Conservation (phyloP, 352 stramenopile genomes). For the Phytophthora quininea region DNA sequence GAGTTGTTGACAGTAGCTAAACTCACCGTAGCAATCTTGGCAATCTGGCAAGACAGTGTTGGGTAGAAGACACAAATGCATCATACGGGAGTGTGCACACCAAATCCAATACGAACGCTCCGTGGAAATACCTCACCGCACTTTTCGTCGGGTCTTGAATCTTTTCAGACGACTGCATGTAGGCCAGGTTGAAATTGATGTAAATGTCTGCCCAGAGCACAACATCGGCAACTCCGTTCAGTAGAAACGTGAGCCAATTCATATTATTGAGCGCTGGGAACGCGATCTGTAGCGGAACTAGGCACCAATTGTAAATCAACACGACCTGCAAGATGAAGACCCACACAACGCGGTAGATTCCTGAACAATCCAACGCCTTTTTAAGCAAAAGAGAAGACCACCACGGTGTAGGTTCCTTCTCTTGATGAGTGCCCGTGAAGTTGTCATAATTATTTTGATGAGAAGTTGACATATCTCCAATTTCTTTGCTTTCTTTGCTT, state of each 20-base stretch:
- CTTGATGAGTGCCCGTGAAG: slow-evolving; percentile 4
- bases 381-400: slow-evolving; percentile 21
- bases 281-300: slow-evolving; percentile 45
- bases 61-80: slow-evolving; percentile 15
- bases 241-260: slow-evolving; percentile 26
- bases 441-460: slow-evolving; percentile 28
- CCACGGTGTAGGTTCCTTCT: slow-evolving; percentile 3
- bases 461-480: slow-evolving; percentile 1
- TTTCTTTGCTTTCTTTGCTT: slow-evolving; percentile 3
- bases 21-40: slow-evolving; percentile 24
- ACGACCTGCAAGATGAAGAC: slow-evolving; percentile 31
- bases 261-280: slow-evolving; percentile 41
- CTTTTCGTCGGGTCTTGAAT: slow-evolving; percentile 33
- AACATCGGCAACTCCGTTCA: slow-evolving; percentile 34
- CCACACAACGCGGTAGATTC: slow-evolving; percentile 18
- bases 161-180: slow-evolving; percentile 33
- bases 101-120: slow-evolving; percentile 39
- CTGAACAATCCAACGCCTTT: slow-evolving; percentile 18
- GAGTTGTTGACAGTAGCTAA: background rate
- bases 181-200: slow-evolving; percentile 45
- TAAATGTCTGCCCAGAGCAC: slow-evolving; percentile 57
- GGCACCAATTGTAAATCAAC: slow-evolving; percentile 46
- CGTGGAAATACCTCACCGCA: slow-evolving; percentile 30
- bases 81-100: slow-evolving; percentile 41
- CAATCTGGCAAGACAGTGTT: slow-evolving; percentile 20